A percentile compares a stretch with the other conserved stretches of the same genome.
phyloP scores from a whole-genome alignment of 2,329 filamentous ascomycete species.

The Juglanconis juglandina region DNA sequence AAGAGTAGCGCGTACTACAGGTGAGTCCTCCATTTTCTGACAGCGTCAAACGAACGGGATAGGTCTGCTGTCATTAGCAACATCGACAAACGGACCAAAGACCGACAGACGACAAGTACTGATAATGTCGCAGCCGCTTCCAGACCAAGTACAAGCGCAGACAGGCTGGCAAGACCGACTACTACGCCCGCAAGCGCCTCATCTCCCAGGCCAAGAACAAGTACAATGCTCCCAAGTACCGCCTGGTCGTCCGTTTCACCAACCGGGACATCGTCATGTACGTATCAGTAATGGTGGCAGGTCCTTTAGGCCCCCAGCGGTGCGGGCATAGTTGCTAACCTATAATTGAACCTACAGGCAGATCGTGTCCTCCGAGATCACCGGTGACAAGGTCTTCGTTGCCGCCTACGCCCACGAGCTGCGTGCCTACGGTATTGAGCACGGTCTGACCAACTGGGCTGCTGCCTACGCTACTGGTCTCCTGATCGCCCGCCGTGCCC shows the following conservation, averaged over 20 bases:
- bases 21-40: slow-evolving; percentile 53
- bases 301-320: neutral
- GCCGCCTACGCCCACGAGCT: slow-evolving; percentile 97
- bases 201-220: slow-evolving; percentile 99
- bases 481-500: slow-evolving; percentile 90
- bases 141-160: slow-evolving; percentile 99
- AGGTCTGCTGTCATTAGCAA: too few species aligned
- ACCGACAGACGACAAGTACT: neutral
- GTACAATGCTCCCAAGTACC: slow-evolving; percentile 99
- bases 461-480: slow-evolving; percentile 96
- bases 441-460: slow-evolving; percentile 99
- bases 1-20: slow-evolving; percentile 99
- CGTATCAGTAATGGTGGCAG: neutral
- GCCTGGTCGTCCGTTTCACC: slow-evolving; percentile 98
- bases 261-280: slow-evolving; percentile 69
- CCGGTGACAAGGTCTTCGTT: slow-evolving; percentile 93
- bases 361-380: slow-evolving; percentile 94
- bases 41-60: neutral
- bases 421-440: slow-evolving; percentile 92
- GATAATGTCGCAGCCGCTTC: slow-evolving; percentile 67
- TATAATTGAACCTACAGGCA: slow-evolving; percentile 70
- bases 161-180: slow-evolving; percentile 96
- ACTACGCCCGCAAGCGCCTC: slow-evolving; percentile 99
- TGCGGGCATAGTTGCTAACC: neutral
- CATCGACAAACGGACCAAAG: neutral